These are phyloP conservation scores for Meira miltonrushii DNA, from an alignment of 1,284 basidiomycete species.

Conservation along the genomic window DNA sequence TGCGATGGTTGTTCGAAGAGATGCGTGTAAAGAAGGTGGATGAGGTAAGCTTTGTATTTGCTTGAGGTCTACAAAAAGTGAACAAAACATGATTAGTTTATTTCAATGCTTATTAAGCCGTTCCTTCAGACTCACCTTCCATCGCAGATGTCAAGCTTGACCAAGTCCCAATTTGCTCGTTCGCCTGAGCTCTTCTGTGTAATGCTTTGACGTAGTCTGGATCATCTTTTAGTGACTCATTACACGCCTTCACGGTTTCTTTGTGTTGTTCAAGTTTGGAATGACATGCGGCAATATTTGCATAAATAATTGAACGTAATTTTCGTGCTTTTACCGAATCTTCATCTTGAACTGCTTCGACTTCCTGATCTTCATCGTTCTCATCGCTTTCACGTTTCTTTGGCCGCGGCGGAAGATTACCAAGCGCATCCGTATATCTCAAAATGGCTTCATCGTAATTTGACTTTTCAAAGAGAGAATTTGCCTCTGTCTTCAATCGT, in stretches of 20 bases:
- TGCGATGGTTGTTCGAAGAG: slow-evolving; percentile 15
- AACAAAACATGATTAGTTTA: not conserved
- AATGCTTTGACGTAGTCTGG: slow-evolving; percentile 79
- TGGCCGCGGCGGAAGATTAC: slow-evolving; percentile 20
- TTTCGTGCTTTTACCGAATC: slow-evolving; percentile 15
- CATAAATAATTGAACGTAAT: slow-evolving; percentile 56
- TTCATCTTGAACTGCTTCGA: slow-evolving; percentile 9
- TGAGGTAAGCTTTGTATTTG: slow-evolving; percentile 63
- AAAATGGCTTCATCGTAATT: slow-evolving; percentile 29
- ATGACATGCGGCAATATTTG: slow-evolving; percentile 75
- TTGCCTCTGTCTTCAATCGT: slow-evolving; percentile 29
- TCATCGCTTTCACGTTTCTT: not conserved
- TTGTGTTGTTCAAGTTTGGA: slow-evolving; percentile 61
- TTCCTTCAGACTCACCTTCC: slow-evolving; percentile 63
- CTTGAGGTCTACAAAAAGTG: slow-evolving; percentile 58
- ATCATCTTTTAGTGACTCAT: slow-evolving; percentile 72
- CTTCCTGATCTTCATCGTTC: not conserved
- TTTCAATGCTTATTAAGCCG: not conserved
- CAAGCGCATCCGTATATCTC: slow-evolving; percentile 30
- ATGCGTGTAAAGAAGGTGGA: slow-evolving; percentile 57
- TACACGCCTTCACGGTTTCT: slow-evolving; percentile 69
- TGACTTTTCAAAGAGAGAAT: slow-evolving; percentile 24
- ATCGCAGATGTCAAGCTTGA: slow-evolving; percentile 72
- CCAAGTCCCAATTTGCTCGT: slow-evolving; percentile 76
- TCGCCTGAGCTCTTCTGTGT: slow-evolving; percentile 76